Evolutionary conservation across 1,139 yeast species (phyloP).

Genomic region (Debaryomycetaceae sp.): DNA sequence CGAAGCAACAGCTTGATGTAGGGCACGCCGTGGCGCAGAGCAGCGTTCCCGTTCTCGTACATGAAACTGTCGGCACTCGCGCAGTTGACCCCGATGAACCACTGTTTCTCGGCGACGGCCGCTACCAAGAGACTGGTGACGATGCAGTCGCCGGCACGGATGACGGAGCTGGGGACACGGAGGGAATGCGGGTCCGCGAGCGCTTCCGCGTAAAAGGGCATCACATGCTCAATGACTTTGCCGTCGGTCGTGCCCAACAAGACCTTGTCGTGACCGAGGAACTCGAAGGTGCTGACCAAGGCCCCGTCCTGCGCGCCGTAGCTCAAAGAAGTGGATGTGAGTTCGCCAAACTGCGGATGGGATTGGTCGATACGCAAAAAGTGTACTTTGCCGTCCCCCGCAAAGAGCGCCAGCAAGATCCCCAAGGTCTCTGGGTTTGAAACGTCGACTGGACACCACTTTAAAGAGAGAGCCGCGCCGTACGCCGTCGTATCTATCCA

Average conservation of each 20-base stretch:
- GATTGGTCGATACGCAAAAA: slow-evolving; percentile 29
- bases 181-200: slow-evolving; percentile 5
- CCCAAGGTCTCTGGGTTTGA: slow-evolving; percentile 19
- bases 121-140: slow-evolving; percentile 32
- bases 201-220: slow-evolving; percentile 16
- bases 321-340: neutral
- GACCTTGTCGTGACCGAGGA: slow-evolving; percentile 37
- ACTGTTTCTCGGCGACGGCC: slow-evolving; percentile 14
- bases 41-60: slow-evolving; percentile 31
- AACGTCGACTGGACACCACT: slow-evolving; percentile 35
- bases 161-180: slow-evolving; percentile 36
- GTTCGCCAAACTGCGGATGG: slow-evolving; percentile 19
- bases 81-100: slow-evolving; percentile 31
- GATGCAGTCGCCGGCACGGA: slow-evolving; percentile 39
- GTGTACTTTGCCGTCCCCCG: slow-evolving; percentile 55
- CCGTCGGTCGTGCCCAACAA: slow-evolving; percentile 63
- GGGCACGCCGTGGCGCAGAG: slow-evolving; percentile 18
- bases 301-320: neutral
- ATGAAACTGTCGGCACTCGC: slow-evolving; percentile 36
- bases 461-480: slow-evolving; percentile 46
- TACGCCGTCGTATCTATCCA: slow-evolving; percentile 27
- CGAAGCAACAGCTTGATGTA: slow-evolving; percentile 10
- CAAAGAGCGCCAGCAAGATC: slow-evolving; percentile 43
- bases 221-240: slow-evolving; percentile 48
- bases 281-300: slow-evolving; percentile 37